Base-by-base conservation (phyloP, 1,139 yeast genomes). In the Yamadazyma sp. region DNA sequence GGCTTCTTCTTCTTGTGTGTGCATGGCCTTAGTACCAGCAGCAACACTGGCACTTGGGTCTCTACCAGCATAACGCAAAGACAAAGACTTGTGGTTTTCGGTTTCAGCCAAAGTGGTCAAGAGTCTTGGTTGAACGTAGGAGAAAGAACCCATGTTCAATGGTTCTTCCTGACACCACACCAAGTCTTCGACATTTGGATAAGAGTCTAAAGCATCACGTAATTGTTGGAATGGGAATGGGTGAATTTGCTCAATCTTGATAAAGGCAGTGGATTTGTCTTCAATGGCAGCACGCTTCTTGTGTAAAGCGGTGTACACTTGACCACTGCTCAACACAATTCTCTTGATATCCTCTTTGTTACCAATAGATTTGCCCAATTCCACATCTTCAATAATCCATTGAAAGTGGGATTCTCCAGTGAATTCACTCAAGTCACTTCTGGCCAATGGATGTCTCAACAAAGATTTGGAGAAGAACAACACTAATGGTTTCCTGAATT, bases 161-260 rank as follows among this genome's bases (percentile, higher is more conserved):
- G 98, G 98, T 75, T 94, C 99, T 73, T 94, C 99, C 74, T 94
- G 98, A 68, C 95, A 85, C 94, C 94, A 94, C 34, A 89, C 95
- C 54, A 94, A 71, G 62, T 94, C 98, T 64, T 85, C 83, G 47
- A 84, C 61, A 63, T 82, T 82, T 59, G 95, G 88, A 75, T 85
- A 94, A 39, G 80, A 63, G 67, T 87, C 75, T 54, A 94, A 72
- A 26, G 87, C 70, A 56, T 90, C 97, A 61, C 89, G 85, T 56
- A 94, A 71, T 71, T 87, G 96, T 44, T 94, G 92, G 69, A 73
- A 94, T 67, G 98, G 98, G 97, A 94, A 94, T 65, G 99, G 99
- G 62, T 94, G 97, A 56, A 90, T 62, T 74, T 94, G 97, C 71
- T 94, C 99, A 54, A 94, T 60, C 71, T 84, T 87, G 56, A 92